Base-by-base conservation (phyloP, 23 red algal genomes). In the Cyanidioschyzon merolae region DNA sequence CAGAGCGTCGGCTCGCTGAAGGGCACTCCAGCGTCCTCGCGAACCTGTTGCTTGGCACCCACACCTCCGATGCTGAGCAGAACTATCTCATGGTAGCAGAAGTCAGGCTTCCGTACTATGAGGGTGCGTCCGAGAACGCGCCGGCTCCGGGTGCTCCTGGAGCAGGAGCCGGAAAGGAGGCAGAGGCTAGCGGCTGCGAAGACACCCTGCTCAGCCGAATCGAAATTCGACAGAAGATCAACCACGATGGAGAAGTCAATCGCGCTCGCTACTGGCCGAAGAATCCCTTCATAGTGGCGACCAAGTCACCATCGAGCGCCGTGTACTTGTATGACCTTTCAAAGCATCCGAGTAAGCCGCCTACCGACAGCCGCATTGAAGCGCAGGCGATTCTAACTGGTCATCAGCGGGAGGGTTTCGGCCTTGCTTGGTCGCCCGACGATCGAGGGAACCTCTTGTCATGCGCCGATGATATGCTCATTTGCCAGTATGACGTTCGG, bases 201-300 rank as follows among this genome's bases (percentile, higher is more conserved):
- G 63, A 32, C 3, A 15, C 63, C 12, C n/a, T 32, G 63, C n/a
- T 71, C n/a, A 35, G 63, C 29, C 15, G 50, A 45, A 88, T 98
- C 50, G 94, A 98, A 59, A 74, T 98, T 39, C 77, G 88, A 31
- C 94, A 98, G 83, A 86, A 80, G 78, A 91, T 98, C 67, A 91
- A 91, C 68, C 94, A 98, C 85, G 94, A 98, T 39, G 94, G 94
- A 26, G 94, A 98, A 79, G 94, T 98, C 16, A 98, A 98, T 82
- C 75, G 94, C n/a, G 94, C 94, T 18, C 84, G 94, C 25, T 98
- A 92, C 76, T 88, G 86, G 88, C 94, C 94, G 26, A 88, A 98
- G 57, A 91, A 98, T 77, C 88, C 94, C 26, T 89, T 86, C 59
- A 59, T 98, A 58, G 87, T 98, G 39, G 94, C 86, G 2, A 98